Evolutionary conservation across 495 filamentous ascomycete species (phyloP).

Genomic region (Cercophora samala): DNA sequence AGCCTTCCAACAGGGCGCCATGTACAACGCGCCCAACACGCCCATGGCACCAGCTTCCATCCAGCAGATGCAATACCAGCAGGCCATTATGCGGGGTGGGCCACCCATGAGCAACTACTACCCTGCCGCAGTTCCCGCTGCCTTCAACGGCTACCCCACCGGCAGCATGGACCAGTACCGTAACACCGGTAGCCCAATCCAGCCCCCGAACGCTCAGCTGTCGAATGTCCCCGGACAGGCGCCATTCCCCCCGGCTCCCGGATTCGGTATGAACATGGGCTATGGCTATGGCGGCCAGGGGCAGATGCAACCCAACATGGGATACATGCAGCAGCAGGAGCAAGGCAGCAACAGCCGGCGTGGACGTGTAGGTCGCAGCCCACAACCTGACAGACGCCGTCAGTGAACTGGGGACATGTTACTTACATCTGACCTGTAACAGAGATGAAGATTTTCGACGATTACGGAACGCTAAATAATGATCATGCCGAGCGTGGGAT

Average conservation of each 20-base stretch:
- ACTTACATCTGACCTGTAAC: background rate
- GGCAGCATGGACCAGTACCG: conserved; percentile 49
- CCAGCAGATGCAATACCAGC: conserved; percentile 58
- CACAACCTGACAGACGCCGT: conserved; percentile 28
- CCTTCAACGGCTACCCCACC: conserved; percentile 46
- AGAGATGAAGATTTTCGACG: conserved; percentile 1
- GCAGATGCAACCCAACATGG: conserved; percentile 38
- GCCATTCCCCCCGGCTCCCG: conserved; percentile 43
- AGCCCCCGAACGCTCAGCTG: conserved; percentile 35
- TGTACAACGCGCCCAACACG: conserved; percentile 50
- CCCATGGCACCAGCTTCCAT: conserved; percentile 49
- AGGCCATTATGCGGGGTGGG: conserved; percentile 51
- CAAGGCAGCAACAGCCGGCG: conserved; percentile 40
- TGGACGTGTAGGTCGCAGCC: conserved; percentile 50
- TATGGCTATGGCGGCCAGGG: conserved; percentile 44
- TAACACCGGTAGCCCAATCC: conserved; percentile 48
- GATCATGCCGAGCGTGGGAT: background rate
- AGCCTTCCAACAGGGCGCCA: conserved; percentile 46
- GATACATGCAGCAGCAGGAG: conserved; percentile 43
- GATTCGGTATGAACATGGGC: conserved; percentile 49
- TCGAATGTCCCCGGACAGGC: conserved; percentile 30
- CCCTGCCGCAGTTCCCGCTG: conserved; percentile 43
- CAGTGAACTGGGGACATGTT: background rate
- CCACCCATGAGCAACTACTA: conserved; percentile 53
- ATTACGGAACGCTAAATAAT: background rate